Conservation (phyloP, 345 rosid genomes). For the Salix suchowensis region DNA sequence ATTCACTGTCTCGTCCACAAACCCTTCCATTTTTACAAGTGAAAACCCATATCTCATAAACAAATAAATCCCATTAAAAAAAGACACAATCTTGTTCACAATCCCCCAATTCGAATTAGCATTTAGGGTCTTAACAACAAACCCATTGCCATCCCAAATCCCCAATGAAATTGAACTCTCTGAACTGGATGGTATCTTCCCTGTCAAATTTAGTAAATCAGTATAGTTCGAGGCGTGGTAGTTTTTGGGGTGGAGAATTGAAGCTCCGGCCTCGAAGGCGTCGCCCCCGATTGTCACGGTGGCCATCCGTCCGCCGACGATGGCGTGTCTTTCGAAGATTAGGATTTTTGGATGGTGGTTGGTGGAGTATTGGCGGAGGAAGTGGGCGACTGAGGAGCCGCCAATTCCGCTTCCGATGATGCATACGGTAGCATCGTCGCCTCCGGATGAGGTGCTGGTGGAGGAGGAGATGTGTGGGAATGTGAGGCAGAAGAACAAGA, state of each 20-base stretch:
- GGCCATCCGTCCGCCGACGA: slow-evolving; percentile 94
- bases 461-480: slow-evolving; percentile 13
- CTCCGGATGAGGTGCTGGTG: slow-evolving; percentile 5
- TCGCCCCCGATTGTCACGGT: slow-evolving; percentile 51
- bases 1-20: slow-evolving; percentile 65
- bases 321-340: slow-evolving; percentile 57
- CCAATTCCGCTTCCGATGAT: slow-evolving; percentile 85
- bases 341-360: slow-evolving; percentile 23
- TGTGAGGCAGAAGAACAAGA: slow-evolving; percentile 16
- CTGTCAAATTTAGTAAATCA: slow-evolving; percentile 37
- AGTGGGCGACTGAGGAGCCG: slow-evolving; percentile 87
- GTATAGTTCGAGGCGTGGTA: slow-evolving; percentile 66
- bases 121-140: slow-evolving; percentile 53
- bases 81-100: slow-evolving; percentile 52
- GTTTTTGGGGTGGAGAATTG: slow-evolving; percentile 87
- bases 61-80: slow-evolving; percentile 49
- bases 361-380: slow-evolving; percentile 59
- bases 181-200: slow-evolving; percentile 43
- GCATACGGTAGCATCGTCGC: slow-evolving; percentile 42
- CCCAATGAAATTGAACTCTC: slow-evolving; percentile 52
- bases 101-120: slow-evolving; percentile 34
- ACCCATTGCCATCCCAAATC: slow-evolving; percentile 73
- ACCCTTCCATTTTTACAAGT: slow-evolving; percentile 56
- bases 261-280: slow-evolving; percentile 85
- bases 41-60: slow-evolving; percentile 75